Percentiles rank a stretch among this genome's conserved stretches.
These are phyloP conservation scores for Paecilomyces formosus DNA, from an alignment of 2,329 filamentous ascomycete species.

Conservation along the genomic window DNA sequence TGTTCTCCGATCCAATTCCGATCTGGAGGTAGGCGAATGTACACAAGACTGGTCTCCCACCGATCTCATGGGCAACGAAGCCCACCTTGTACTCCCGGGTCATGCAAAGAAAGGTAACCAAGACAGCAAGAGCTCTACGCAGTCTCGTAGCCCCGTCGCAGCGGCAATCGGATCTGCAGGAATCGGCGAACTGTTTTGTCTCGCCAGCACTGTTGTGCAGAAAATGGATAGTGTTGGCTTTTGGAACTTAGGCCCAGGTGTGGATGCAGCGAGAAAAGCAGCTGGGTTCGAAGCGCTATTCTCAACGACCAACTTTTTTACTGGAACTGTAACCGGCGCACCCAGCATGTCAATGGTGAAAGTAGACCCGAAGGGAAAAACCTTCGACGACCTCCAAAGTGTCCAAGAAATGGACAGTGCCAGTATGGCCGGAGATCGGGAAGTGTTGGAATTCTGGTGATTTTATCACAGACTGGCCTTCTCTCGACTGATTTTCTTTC, in stretches of 20 bases:
- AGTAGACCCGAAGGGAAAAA: constrained; percentile 3
- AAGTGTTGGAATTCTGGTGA: constrained; percentile 2
- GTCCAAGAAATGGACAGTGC: constrained; percentile 14
- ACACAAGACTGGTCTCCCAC: constrained; percentile 21
- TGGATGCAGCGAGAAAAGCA: neutral
- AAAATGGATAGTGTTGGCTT: constrained; percentile 32
- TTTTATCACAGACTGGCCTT: neutral
- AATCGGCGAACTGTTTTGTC: constrained; percentile 19
- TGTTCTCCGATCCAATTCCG: constrained; percentile 22
- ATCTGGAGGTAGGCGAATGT: constrained; percentile 26
- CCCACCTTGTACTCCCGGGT: constrained; percentile 8
- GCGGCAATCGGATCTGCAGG: constrained; percentile 17
- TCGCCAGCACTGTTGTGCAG: constrained; percentile 25
- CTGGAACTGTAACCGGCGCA: neutral
- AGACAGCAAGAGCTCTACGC: neutral
- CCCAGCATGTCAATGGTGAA: neutral
- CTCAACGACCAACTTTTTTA: neutral
- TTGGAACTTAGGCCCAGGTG: constrained; percentile 14
- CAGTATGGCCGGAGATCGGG: neutral
- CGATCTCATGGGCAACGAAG: constrained; percentile 22
- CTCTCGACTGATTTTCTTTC: neutral
- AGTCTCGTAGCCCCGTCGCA: constrained; percentile 11
- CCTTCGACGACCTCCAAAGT: constrained; percentile 12
- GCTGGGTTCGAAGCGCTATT: neutral
- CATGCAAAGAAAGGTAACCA: neutral